Base-by-base conservation (phyloP, 1,139 yeast species). In the Lipomyces yarrowii region DNA sequence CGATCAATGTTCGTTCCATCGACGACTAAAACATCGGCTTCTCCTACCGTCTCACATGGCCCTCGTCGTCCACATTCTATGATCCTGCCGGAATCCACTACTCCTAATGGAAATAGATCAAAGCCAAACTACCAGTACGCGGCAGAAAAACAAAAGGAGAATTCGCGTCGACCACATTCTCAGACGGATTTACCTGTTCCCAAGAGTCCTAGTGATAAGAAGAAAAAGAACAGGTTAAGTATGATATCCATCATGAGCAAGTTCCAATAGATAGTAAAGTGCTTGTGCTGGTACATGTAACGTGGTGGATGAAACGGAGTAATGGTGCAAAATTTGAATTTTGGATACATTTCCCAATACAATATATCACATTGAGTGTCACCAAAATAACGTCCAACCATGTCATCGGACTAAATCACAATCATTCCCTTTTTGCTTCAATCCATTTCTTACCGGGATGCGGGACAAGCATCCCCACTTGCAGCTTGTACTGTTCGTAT, bases 381-480 rank as follows among this genome's bases (percentile, higher is more conserved):
- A 21, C 42, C 10, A 26, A 11, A 18, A 8, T 11, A 8, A 35
- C 10, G 26, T 18, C 6, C 10, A 6, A 8, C 13, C 7, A 10
- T 6, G 7, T 23, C 35, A 39, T n/a, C 10, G n/a, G 21, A 51
- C 30, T 57, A 4, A 21, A n/a, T 57, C 5, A n/a, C 26, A 23
- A 18, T n/a, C 18, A 39, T 10, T 30, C 54, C 2, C 11, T 21
- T 48, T 8, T 46, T 6, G 62, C 42, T 53, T 66, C 68, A 2
- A 55, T 21, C 71, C 71, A 69, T n/a, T 23, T 58, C 21, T 35
- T 39, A 15, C 60, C 57, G 37, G 63, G 63, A 11, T 57, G 8
- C 15, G 71, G 71, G 21, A 61, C 15, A 26, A 68, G 62, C 57
- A 61, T 52, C 59, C 69, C 64, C 15, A 70, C 72, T 11, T 46